Conservation (phyloP, 2,329 filamentous ascomycete genomes). For the Paecilomyces sp. region DNA sequence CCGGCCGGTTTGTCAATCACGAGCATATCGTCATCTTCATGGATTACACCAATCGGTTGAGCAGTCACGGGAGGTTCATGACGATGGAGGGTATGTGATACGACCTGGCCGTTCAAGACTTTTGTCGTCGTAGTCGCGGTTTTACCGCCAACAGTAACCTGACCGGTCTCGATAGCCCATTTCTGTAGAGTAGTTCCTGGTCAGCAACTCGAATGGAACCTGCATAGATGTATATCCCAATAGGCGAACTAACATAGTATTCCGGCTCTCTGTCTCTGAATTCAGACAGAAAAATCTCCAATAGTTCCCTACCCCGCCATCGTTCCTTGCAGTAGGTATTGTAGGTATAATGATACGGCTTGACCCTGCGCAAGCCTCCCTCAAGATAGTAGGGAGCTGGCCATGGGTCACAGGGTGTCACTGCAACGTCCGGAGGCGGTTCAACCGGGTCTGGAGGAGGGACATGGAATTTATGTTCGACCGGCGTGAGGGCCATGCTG, state of each 20-base stretch:
- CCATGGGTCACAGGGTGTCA: slow-evolving; percentile 37
- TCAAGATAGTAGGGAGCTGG: slow-evolving; percentile 74
- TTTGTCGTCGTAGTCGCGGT: slow-evolving; percentile 60
- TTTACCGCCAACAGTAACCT: slow-evolving; percentile 73
- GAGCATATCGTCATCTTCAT: slow-evolving; percentile 88
- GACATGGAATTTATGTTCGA: slow-evolving; percentile 19
- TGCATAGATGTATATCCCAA: not conserved
- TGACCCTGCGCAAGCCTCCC: slow-evolving; percentile 53
- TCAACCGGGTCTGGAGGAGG: slow-evolving; percentile 17
- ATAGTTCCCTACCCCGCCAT: slow-evolving; percentile 73
- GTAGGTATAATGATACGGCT: slow-evolving; percentile 41
- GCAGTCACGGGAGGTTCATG: slow-evolving; percentile 91
- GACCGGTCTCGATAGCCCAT: slow-evolving; percentile 70
- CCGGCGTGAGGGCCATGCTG: slow-evolving; percentile 30
- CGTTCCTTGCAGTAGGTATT: slow-evolving; percentile 23
- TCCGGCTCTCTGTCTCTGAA: slow-evolving; percentile 80
- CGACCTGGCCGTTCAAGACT: slow-evolving; percentile 80
- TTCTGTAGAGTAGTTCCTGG: slow-evolving; percentile 35
- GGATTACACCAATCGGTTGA: slow-evolving; percentile 70
- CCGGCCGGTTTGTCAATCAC: slow-evolving; percentile 97
- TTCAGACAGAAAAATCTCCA: slow-evolving; percentile 85
- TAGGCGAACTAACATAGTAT: slow-evolving; percentile 63
- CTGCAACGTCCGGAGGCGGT: slow-evolving; percentile 18
- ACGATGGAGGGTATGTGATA: slow-evolving; percentile 88
- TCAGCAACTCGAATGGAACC: not conserved